Base-by-base conservation (phyloP, 352 stramenopile species). In the Pythium folliculosum region DNA sequence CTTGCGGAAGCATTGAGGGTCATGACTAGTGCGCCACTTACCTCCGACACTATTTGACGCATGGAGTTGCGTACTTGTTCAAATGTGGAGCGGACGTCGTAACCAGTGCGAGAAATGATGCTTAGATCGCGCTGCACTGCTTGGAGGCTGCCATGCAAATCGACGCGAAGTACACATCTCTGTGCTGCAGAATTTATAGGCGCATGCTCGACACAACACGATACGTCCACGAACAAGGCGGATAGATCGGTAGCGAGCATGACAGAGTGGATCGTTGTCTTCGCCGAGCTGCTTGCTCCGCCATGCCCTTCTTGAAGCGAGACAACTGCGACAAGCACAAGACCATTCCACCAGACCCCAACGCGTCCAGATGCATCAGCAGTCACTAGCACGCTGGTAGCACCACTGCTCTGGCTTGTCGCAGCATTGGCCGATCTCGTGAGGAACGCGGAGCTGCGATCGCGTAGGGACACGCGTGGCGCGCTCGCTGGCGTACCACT, bases 261-360 rank as follows among this genome's bases (percentile, higher is more conserved):
- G 16, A 66, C 30, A 9, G 55, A 52, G 43, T 66, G 38, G 19
- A 70, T 49, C 0, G 45, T 56, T 0, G 64, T 54, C 22, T 30
- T 17, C 10, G 22, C 13, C 17, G 1, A 19, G 1, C 1, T 17
- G 17, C 4, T 55, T n/a, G 10, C 27, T n/a, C 21, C 27, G 27
- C 32, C 38, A 0, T 60, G 63, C n/a, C 70, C 45, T 19, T 35
- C 45, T 19, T 35, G 35, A 30, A 91, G 49, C 35, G 86, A 70
- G 27, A 90, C 67, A 17, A 73, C 74, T 7, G 82, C 72, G 0
- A 91, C 58, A 17, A 81, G 67, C 50, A 88, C 78, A 21, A 72
- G 76, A 1, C 81, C 84, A 49, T 77, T 72, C 84, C 84, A 93
- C 84, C 84, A 93, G 14, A 90, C 19, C 16, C 66, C 75, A 25